Percentiles rank a stretch among this genome's conserved stretches.
Evolutionary conservation across 306 rosid species (phyloP).

Genomic region (Trifolium repens): DNA sequence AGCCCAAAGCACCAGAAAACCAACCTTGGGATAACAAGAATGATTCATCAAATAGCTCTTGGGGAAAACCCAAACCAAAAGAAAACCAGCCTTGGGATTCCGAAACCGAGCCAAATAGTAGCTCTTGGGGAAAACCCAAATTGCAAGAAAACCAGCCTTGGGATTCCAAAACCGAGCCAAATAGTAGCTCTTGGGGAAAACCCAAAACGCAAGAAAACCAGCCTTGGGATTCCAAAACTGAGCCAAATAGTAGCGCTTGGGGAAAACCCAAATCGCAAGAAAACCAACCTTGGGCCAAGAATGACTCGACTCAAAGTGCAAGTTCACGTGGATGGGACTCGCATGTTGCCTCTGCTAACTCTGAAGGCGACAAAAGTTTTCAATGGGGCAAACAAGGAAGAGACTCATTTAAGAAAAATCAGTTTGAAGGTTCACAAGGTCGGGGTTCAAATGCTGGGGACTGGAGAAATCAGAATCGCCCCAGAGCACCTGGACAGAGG

Average conservation of each 20-base stretch:
- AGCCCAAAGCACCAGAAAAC: slow-evolving; percentile 41
- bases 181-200: not conserved
- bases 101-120: not conserved
- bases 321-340: slow-evolving; percentile 67
- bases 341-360: slow-evolving; percentile 46
- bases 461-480: slow-evolving; percentile 63
- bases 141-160: slow-evolving; percentile 49
- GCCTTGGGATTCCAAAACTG: slow-evolving; percentile 42
- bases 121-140: slow-evolving; percentile 29
- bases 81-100: slow-evolving; percentile 51
- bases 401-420: slow-evolving; percentile 60
- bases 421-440: slow-evolving; percentile 65
- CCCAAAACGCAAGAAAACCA: slow-evolving; percentile 46
- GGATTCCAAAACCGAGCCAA: slow-evolving; percentile 30
- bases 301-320: slow-evolving; percentile 45
- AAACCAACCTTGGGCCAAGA: slow-evolving; percentile 51
- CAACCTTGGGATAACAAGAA: slow-evolving; percentile 46
- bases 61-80: slow-evolving; percentile 38
- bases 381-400: slow-evolving; percentile 63
- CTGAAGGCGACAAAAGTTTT: slow-evolving; percentile 49
- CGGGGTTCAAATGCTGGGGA: slow-evolving; percentile 75
- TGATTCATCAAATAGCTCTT: not conserved
- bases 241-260: too few species aligned
- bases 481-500: slow-evolving; percentile 72
- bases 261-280: slow-evolving; percentile 43